phyloP scores from a whole-genome alignment of 305 asterid genomes.

The Andrographis paniculata region DNA sequence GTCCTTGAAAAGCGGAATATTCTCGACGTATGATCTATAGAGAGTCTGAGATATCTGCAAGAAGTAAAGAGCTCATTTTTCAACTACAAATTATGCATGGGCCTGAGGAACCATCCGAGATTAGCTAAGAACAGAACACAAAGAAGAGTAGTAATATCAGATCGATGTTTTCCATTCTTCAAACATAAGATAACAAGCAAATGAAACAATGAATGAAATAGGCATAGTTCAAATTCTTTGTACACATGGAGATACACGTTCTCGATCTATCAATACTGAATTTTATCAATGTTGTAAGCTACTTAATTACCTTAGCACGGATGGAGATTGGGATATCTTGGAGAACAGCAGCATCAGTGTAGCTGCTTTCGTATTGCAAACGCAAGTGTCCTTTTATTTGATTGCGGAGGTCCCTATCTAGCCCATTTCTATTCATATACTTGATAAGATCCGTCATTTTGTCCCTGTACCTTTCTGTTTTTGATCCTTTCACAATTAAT shows the following conservation, averaged over 20 bases:
- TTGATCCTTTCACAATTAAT: constrained; percentile 84
- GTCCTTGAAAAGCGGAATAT: constrained; percentile 61
- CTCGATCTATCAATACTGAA: too few relatives aligned
- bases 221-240: too few relatives aligned
- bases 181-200: too few relatives aligned
- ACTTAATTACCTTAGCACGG: constrained; percentile 83
- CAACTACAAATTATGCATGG: neutral
- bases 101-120: neutral
- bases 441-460: constrained; percentile 72
- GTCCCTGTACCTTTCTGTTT: constrained; percentile 83
- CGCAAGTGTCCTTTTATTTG: constrained; percentile 88
- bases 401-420: constrained; percentile 59
- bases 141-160: too few relatives aligned
- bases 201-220: too few relatives aligned
- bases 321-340: constrained; percentile 85
- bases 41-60: constrained; percentile 71
- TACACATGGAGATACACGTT: too few relatives aligned
- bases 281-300: constrained; percentile 19
- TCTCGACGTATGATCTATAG: constrained; percentile 51
- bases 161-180: too few relatives aligned
- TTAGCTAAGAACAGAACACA: constrained; percentile 23
- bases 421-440: constrained; percentile 71
- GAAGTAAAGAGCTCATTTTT: constrained; percentile 2
- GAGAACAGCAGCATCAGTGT: constrained; percentile 65
- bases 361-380: constrained; percentile 81